Evolutionary conservation across 1,139 yeast species (phyloP).

Genomic region (Debaryomyces sp.): DNA sequence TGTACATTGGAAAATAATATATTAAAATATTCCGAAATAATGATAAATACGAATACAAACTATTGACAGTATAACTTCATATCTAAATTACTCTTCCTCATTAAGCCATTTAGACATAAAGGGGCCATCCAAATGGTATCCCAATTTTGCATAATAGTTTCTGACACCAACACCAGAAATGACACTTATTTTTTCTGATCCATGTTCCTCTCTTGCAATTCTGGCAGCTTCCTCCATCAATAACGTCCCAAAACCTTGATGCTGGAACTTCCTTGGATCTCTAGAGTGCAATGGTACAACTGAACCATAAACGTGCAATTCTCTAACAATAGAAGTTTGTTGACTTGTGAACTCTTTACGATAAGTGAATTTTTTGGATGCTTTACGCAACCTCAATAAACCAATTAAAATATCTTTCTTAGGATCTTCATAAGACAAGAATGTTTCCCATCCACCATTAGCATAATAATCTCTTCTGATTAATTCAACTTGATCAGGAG

Average conservation of each 20-base stretch:
- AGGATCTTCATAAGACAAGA: constrained; percentile 94
- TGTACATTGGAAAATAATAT: background rate
- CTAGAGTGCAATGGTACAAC: constrained; percentile 97
- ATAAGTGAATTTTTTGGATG: constrained; percentile 86
- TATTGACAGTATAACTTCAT: background rate
- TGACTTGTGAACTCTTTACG: constrained; percentile 85
- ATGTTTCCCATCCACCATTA: constrained; percentile 99
- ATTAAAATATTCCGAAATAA: background rate
- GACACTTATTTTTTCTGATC: constrained; percentile 86
- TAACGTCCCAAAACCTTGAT: constrained; percentile 97
- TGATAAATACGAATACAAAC: background rate
- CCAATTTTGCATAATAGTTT: constrained; percentile 89
- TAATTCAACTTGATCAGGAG: constrained; percentile 95
- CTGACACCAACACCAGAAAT: constrained; percentile 98
- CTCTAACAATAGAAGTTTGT: constrained; percentile 92
- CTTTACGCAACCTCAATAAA: constrained; percentile 80
- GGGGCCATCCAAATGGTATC: constrained; percentile 93
- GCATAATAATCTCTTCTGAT: constrained; percentile 96
- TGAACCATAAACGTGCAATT: constrained; percentile 94
- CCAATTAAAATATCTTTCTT: constrained; percentile 95
- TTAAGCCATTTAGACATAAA: constrained; percentile 75
- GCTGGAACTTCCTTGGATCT: constrained; percentile 97
- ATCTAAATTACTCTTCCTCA: constrained; percentile 9
- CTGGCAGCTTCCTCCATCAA: constrained; percentile 98
- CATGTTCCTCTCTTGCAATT: constrained; percentile 94